Base-by-base conservation (phyloP, 768 basidiomycete species). In the Leccinum fibrillosum region DNA sequence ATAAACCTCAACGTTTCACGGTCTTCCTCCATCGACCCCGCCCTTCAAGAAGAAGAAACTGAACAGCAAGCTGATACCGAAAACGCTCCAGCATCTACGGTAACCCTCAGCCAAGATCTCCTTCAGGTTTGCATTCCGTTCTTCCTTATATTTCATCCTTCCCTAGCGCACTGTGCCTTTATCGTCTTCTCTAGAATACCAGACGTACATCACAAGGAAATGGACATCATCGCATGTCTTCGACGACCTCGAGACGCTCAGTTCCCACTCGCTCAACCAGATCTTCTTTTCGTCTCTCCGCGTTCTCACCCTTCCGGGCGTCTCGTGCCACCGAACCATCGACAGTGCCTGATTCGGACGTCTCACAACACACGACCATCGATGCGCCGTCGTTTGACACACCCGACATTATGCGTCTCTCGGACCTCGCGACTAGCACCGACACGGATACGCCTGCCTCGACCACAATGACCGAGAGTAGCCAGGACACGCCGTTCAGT, bases 31-130 rank as follows among this genome's bases (percentile, higher is more conserved):
- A 39, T 58, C 26, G 64, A 69, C 9, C 63, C 55, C 10, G 19
- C 54, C 17, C 52, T 59, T 4, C 48, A 35, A 19, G 69, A 64
- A 19, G 69, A 64, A 35, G 64, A 58, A 56, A 49, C 30, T 2
- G 62, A 67, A 28, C 42, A 56, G 19, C 42, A 61, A 8, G 42
- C 25, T 25, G 45, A 60, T 17, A 48, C 44, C 1, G 67, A 63
- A 21, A 37, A 25, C 7, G 63, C 25, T 7, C 42, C 56, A 9
- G 23, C 8, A 10, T 57, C 62, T 17, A 68, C 45, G 9, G 50
- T 66, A 25, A 73, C 70, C 4, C 52, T 53, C 15, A 71, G 70
- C 37, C 72, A 69, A 56, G 70, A 70, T 47, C 66, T 73, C 21
- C 56, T 48, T 51, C 72, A 71, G 72, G 72, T 73, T 58, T 6